These are phyloP conservation scores for Scytalidium lignicola DNA, from an alignment of 2,329 filamentous ascomycete species.

Conservation along the genomic window DNA sequence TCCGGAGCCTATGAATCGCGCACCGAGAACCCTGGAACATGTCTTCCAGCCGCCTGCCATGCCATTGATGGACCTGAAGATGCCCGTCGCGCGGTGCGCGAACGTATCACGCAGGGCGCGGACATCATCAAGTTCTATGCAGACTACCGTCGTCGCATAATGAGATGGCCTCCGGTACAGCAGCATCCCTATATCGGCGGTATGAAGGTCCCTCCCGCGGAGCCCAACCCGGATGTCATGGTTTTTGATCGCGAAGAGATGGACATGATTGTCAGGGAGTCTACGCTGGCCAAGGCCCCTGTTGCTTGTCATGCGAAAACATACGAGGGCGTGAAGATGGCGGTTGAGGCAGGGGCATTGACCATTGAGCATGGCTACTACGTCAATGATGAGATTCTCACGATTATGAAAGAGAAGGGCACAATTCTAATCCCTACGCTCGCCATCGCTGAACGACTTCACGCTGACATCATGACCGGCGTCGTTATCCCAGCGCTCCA, in stretches of 20 bases:
- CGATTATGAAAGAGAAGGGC: constrained; percentile 36
- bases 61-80: constrained; percentile 42
- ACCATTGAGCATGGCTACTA: constrained; percentile 40
- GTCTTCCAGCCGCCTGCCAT: constrained; percentile 34
- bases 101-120: constrained; percentile 40
- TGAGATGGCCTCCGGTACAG: constrained; percentile 36
- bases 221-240: constrained; percentile 34
- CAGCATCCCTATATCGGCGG: constrained; percentile 20
- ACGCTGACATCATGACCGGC: constrained; percentile 18
- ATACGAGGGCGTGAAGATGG: constrained; percentile 38
- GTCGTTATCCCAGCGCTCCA: constrained; percentile 35
- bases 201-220: constrained; percentile 31
- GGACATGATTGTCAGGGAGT: constrained; percentile 43
- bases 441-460: constrained; percentile 35
- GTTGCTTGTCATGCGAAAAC: constrained; percentile 39
- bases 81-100: constrained; percentile 39
- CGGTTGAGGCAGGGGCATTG: constrained; percentile 39
- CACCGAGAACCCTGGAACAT: constrained; percentile 37
- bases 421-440: constrained; percentile 51
- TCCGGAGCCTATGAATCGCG: constrained; percentile 45
- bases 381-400: constrained; percentile 34
- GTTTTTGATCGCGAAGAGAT: constrained; percentile 44
- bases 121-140: constrained; percentile 48
- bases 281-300: constrained; percentile 32
- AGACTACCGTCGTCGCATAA: constrained; percentile 39